phyloP scores from a whole-genome alignment of 768 basidiomycete genomes.

The Leccinum disarticulatum region DNA sequence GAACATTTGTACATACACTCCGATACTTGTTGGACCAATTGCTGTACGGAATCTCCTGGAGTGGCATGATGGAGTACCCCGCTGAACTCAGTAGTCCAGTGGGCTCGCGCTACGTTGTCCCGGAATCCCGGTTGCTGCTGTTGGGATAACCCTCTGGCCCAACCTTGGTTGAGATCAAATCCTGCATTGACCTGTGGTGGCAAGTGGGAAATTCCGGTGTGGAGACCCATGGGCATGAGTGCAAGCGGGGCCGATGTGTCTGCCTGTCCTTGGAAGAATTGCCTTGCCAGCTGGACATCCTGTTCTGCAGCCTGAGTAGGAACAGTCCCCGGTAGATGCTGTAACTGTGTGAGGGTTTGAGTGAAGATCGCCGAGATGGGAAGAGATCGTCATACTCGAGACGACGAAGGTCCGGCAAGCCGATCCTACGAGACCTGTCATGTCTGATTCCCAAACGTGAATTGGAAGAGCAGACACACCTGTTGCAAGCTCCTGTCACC shows the following conservation, averaged over 20 bases:
- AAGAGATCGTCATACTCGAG: slow-evolving; percentile 47
- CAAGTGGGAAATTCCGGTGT: slow-evolving; percentile 31
- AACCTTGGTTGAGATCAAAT: slow-evolving; percentile 48
- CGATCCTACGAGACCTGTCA: slow-evolving; percentile 54
- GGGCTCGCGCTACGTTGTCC: slow-evolving; percentile 31
- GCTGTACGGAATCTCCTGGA: slow-evolving; percentile 34
- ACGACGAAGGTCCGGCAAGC: slow-evolving; percentile 68
- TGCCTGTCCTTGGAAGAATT: slow-evolving; percentile 65
- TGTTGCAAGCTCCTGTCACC: slow-evolving; percentile 87
- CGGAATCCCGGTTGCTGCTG: slow-evolving; percentile 41
- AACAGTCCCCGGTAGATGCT: slow-evolving; percentile 67
- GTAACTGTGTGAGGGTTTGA: slow-evolving; percentile 49
- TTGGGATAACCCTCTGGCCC: slow-evolving; percentile 52
- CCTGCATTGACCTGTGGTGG: slow-evolving; percentile 23
- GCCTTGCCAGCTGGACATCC: slow-evolving; percentile 72
- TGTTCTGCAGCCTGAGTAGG: slow-evolving; percentile 52
- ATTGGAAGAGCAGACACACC: slow-evolving; percentile 40
- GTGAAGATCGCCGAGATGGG: neutral
- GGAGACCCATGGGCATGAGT: slow-evolving; percentile 32
- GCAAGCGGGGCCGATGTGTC: slow-evolving; percentile 32
- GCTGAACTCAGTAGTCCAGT: slow-evolving; percentile 62
- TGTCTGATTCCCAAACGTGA: neutral
- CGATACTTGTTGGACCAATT: slow-evolving; percentile 26
- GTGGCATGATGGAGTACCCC: slow-evolving; percentile 24
- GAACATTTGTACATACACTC: slow-evolving; percentile 18